A percentile compares a stretch with the other conserved stretches of the same genome.
Conservation (phyloP, 2,329 filamentous ascomycete species). For the Fusarium odoratissimum region DNA sequence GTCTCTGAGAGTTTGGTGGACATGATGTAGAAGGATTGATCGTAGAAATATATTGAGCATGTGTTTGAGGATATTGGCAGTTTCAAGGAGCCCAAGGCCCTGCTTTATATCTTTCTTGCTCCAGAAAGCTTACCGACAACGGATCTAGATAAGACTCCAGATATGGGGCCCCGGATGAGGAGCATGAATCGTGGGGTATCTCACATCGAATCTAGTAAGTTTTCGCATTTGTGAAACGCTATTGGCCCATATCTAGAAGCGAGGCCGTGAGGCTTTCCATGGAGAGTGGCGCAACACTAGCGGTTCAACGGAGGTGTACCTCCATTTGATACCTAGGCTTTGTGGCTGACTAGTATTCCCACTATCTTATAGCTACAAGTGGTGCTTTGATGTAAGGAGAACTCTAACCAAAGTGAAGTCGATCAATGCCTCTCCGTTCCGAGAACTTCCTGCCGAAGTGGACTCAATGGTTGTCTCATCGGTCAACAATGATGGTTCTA, state of each 20-base stretch:
- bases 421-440: background rate
- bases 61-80: background rate
- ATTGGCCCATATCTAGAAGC: too few species aligned
- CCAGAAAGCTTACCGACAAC: background rate
- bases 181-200: background rate
- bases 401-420: background rate
- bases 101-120: background rate
- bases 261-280: background rate
- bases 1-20: background rate
- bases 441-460: too few species aligned
- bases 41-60: background rate
- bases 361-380: background rate
- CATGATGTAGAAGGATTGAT: background rate
- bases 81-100: background rate
- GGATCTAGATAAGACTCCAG: background rate
- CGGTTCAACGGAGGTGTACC: background rate
- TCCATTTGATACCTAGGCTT: background rate
- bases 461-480: background rate
- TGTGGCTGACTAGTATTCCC: background rate
- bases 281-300: background rate
- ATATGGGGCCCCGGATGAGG: background rate
- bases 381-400: background rate
- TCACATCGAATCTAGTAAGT: background rate
- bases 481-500: too few species aligned
- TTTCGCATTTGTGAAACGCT: background rate